Base-by-base conservation (phyloP, 371 early-diverging fungal species). In the Mucor saturninus region DNA sequence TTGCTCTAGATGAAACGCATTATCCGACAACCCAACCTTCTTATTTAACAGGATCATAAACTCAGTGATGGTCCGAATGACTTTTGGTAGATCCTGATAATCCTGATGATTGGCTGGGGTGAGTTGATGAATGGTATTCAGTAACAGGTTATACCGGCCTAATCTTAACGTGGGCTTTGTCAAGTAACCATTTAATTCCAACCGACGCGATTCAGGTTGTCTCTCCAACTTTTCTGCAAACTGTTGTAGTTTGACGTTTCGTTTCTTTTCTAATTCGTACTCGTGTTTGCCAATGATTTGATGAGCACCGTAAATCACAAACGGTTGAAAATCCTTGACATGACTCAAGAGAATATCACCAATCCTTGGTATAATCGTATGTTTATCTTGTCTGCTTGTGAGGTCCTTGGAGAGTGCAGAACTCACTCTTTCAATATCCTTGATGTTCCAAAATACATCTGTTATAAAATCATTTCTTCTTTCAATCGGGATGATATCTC, bases 21-120 rank as follows among this genome's bases (percentile, higher is more conserved):
- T 96, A 64, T 93, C 93, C n/a, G 93, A 87, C 64, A 85, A 84
- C 4, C 98, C 98, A 4, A 94, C 89, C 62, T 93, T 92, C 29
- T 71, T 66, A 69, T 98, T 96, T 68, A 98, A 88, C 55, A 87
- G 86, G 13, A 79, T 74, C 54, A 96, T 78, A 63, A 63, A 52
- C 7, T 56, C 84, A 53, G 88, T 88, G 54, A 97, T 88, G 14
- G 82, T 77, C 26, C 70, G 77, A 43, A 93, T 80, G 7, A 87
- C 92, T 59, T 87, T 74, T 5, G 89, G 85, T 49, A 85, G 85
- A 65, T 70, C 73, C 2, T 60, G 80, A 51, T 78, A 74, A 67
- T 97, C 98, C 4, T 91, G 88, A 56, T 93, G 88, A 42, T 86
- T 86, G 42, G 85, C 81, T 4, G 92, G 89, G 15, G 95, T 92